These are phyloP conservation scores for Agroathelia rolfsii DNA, from an alignment of 1,284 basidiomycete species.

Conservation along the genomic window DNA sequence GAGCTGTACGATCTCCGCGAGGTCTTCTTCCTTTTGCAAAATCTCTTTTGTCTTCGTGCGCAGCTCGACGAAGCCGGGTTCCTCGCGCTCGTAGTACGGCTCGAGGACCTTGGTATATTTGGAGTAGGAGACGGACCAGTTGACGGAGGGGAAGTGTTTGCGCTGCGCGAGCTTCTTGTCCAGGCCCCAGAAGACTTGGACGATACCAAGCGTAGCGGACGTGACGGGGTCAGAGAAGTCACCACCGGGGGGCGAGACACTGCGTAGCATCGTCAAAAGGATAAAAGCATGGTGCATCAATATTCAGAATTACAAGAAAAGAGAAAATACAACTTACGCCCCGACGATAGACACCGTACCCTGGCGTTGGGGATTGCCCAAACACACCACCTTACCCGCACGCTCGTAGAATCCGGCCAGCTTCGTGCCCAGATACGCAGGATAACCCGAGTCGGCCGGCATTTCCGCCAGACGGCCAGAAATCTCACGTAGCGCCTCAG, in stretches of 20 bases:
- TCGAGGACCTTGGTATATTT: slow-evolving; percentile 97
- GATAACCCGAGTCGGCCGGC: slow-evolving; percentile 99
- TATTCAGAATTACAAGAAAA: slow-evolving; percentile 6
- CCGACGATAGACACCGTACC: slow-evolving; percentile 98
- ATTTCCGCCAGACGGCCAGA: slow-evolving; percentile 99
- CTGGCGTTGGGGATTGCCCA: slow-evolving; percentile 82
- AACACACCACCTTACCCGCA: slow-evolving; percentile 91
- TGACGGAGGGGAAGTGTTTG: slow-evolving; percentile 98
- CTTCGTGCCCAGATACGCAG: slow-evolving; percentile 94
- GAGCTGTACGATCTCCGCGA: slow-evolving; percentile 98
- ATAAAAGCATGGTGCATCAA: slow-evolving; percentile 7
- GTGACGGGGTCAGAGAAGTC: slow-evolving; percentile 99
- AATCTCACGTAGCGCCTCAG: slow-evolving; percentile 98
- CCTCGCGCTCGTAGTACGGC: slow-evolving; percentile 83
- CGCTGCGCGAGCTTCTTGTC: slow-evolving; percentile 96
- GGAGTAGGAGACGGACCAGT: slow-evolving; percentile 98
- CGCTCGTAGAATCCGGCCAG: slow-evolving; percentile 98
- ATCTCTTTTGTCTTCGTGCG: slow-evolving; percentile 93
- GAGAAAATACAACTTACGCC: slow-evolving; percentile 58
- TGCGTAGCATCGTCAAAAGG: slow-evolving; percentile 22
- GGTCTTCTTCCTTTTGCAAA: slow-evolving; percentile 95
- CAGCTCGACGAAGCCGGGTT: slow-evolving; percentile 89
- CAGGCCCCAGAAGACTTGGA: slow-evolving; percentile 97
- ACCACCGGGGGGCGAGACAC: slow-evolving; percentile 96
- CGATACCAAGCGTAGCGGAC: slow-evolving; percentile 93